phyloP scores from a whole-genome alignment of 2,329 filamentous ascomycete species.

The Hyphodiscus sp. region DNA sequence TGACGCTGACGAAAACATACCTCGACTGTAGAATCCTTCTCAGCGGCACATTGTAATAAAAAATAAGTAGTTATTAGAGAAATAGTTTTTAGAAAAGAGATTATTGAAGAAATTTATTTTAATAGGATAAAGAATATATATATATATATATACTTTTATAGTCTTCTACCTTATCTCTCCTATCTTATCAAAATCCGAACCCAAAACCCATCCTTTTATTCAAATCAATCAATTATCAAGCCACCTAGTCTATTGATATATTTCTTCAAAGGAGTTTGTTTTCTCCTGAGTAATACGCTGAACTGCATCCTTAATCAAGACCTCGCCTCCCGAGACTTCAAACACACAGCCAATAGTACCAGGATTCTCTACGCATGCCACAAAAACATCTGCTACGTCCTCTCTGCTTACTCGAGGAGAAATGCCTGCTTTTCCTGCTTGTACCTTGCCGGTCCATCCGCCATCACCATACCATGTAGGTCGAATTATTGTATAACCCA shows the following conservation, averaged over 20 bases:
- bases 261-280: conserved; percentile 28
- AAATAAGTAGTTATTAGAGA: no score
- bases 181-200: no score
- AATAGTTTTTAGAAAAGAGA: no score
- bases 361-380: conserved; percentile 35
- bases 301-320: conserved; percentile 34
- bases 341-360: conserved; percentile 37
- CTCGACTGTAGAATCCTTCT: no score
- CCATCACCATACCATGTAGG: conserved; percentile 36
- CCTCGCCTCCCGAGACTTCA: conserved; percentile 37
- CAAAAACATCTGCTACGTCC: conserved; percentile 39
- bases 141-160: no score
- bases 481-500: conserved; percentile 41
- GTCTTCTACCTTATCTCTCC: no score
- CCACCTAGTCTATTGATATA: conserved; percentile 10
- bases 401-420: conserved; percentile 33
- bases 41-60: no score
- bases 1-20: no score
- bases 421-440: conserved; percentile 37
- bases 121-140: no score
- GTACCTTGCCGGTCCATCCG: conserved; percentile 32
- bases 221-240: no score
- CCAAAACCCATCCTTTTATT: no score
- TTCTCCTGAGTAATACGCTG: conserved; percentile 32
- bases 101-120: no score